A percentile compares a stretch with the other conserved stretches of the same genome.
Evolutionary conservation across 371 early-diverging fungal species (phyloP).

Genomic region (Mortierella sp.): DNA sequence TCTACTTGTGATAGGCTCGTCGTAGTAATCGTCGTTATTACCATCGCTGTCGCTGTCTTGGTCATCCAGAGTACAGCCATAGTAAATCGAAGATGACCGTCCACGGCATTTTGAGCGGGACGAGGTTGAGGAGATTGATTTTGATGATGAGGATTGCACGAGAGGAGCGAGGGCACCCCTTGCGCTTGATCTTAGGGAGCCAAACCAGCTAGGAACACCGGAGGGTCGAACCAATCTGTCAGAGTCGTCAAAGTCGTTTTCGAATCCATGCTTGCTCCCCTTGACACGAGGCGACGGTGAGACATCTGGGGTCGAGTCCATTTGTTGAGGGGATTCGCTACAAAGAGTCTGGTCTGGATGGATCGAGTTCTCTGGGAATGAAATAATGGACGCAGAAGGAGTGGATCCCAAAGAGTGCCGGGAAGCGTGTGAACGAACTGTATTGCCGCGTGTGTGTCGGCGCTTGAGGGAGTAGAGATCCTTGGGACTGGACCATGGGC

Average conservation of each 20-base stretch:
- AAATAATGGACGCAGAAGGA: slow-evolving; percentile 6
- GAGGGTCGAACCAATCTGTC: slow-evolving; percentile 1
- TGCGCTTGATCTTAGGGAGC: slow-evolving; percentile 40
- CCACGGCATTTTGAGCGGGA: slow-evolving; percentile 18
- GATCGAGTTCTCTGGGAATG: slow-evolving; percentile 3
- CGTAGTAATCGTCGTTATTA: slow-evolving; percentile 6
- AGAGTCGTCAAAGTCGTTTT: neutral
- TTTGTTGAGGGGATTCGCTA: neutral
- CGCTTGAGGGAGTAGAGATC: slow-evolving; percentile 34
- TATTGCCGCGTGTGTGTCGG: slow-evolving; percentile 32
- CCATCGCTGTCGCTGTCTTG: slow-evolving; percentile 26
- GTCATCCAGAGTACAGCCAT: slow-evolving; percentile 15
- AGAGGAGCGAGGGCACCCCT: slow-evolving; percentile 40
- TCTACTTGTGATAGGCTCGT: slow-evolving; percentile 30
- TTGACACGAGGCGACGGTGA: slow-evolving; percentile 1
- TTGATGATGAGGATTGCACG: slow-evolving; percentile 5
- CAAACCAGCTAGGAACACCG: slow-evolving; percentile 39
- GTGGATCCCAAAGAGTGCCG: slow-evolving; percentile 6
- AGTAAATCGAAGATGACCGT: slow-evolving; percentile 40
- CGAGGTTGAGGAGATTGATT: slow-evolving; percentile 5
- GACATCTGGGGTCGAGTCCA: neutral
- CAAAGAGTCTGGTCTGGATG: too few relatives aligned
- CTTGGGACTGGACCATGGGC: slow-evolving; percentile 28
- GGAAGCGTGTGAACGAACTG: slow-evolving; percentile 15
- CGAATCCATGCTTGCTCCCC: neutral